These are phyloP conservation scores for Pyrrhoderma noxium DNA, from an alignment of 1,284 basidiomycete genomes.

Conservation along the genomic window DNA sequence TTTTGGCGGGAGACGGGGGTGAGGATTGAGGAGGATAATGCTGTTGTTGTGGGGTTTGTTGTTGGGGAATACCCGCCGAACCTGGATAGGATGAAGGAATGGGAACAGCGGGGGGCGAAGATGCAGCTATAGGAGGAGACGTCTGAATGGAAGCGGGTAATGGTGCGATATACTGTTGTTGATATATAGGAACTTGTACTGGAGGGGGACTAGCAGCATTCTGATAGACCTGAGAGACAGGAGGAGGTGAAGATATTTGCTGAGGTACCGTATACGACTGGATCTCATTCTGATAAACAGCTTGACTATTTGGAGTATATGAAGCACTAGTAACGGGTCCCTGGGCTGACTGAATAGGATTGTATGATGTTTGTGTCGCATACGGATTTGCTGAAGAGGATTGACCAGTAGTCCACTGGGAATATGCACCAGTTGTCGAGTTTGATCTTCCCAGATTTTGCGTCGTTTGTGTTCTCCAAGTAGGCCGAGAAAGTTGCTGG, in stretches of 20 bases:
- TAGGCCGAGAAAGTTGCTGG: slow-evolving; percentile 68
- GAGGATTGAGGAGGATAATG: slow-evolving; percentile 18
- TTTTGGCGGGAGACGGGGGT: slow-evolving; percentile 17
- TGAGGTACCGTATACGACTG: slow-evolving; percentile 10
- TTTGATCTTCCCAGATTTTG: slow-evolving; percentile 16
- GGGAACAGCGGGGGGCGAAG: background rate
- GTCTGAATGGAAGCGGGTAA: slow-evolving; percentile 5
- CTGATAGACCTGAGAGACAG: slow-evolving; percentile 23
- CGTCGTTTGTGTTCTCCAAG: slow-evolving; percentile 50
- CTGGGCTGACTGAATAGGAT: slow-evolving; percentile 15
- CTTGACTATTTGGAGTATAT: slow-evolving; percentile 9
- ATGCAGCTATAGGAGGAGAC: background rate
- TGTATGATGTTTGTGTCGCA: slow-evolving; percentile 24
- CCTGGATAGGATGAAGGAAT: background rate
- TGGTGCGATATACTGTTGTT: slow-evolving; percentile 6
- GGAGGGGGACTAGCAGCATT: slow-evolving; percentile 19
- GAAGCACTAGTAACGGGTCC: slow-evolving; percentile 21
- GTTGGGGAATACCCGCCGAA: slow-evolving; percentile 17
- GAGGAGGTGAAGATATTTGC: slow-evolving; percentile 25
- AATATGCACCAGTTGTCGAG: slow-evolving; percentile 16
- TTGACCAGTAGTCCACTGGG: slow-evolving; percentile 14
- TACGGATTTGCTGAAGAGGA: slow-evolving; percentile 23
- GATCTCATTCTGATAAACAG: no score
- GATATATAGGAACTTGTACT: slow-evolving; percentile 14
- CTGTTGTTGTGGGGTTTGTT: slow-evolving; percentile 2